Percentiles rank a stretch among this genome's conserved stretches.
Evolutionary conservation across 495 filamentous ascomycete species (phyloP).

Genomic region (Neurospora sp.): DNA sequence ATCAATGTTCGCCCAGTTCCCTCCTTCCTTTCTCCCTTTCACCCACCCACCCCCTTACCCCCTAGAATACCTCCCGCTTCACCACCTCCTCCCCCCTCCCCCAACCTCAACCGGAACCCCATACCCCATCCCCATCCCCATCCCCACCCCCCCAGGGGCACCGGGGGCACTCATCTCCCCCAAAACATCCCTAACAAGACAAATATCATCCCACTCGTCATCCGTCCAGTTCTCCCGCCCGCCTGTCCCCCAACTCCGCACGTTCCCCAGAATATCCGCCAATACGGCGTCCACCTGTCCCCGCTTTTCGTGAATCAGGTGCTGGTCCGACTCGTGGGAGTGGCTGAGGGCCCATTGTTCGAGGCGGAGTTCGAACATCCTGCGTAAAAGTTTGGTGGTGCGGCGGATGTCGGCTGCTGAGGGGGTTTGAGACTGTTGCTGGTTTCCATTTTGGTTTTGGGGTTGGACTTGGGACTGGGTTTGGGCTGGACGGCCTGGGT

Average conservation of each 20-base stretch:
- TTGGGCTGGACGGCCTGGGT: too few species aligned
- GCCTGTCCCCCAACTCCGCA: constrained; percentile 2
- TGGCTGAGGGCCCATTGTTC: constrained; percentile 6
- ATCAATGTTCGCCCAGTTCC: background rate
- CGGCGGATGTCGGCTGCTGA: constrained; percentile 9
- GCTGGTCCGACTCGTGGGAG: constrained; percentile 3
- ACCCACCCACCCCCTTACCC: too few species aligned
- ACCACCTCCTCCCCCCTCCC: background rate
- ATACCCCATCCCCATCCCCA: background rate
- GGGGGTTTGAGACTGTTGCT: background rate
- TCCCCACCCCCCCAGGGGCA: background rate
- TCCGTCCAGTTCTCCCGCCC: constrained; percentile 4
- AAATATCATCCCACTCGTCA: constrained; percentile 7
- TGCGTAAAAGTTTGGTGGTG: constrained; percentile 7
- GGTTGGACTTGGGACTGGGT: background rate
- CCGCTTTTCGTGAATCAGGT: background rate
- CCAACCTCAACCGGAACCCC: background rate
- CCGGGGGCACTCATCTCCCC: background rate
- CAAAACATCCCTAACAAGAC: background rate
- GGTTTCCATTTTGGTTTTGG: background rate
- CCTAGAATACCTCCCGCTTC: background rate
- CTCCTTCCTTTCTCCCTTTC: background rate
- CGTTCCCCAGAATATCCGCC: background rate
- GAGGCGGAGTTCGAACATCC: constrained; percentile 6
- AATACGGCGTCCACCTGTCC: constrained; percentile 3